A percentile compares a stretch with the other conserved stretches of the same genome.
phyloP scores from a whole-genome alignment of 331 rosid species.

The Quercus tomentella region DNA sequence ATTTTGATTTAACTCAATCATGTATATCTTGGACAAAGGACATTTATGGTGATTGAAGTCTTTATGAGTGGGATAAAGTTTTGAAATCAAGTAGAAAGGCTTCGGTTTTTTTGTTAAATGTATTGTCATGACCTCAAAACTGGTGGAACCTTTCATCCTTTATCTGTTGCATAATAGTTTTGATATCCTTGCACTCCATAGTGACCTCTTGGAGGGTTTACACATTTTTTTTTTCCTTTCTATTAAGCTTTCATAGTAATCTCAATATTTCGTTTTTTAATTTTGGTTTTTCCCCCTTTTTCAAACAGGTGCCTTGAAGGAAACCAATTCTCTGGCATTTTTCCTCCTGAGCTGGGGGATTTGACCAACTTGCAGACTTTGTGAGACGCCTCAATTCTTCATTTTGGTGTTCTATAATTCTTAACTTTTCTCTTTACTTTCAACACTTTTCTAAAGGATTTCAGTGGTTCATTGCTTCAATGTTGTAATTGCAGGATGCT shows the following conservation, averaged over 20 bases:
- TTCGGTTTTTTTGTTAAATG: not conserved
- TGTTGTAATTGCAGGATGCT: too few relatives aligned
- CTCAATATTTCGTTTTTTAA: not conserved
- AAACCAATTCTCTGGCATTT: constrained; percentile 56
- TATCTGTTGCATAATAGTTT: not conserved
- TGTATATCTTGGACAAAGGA: constrained; percentile 1
- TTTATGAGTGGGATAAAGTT: not conserved
- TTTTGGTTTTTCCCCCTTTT: constrained; percentile 2
- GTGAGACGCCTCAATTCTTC: too few relatives aligned
- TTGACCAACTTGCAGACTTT: too few relatives aligned
- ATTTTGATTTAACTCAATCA: not conserved
- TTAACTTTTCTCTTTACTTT: too few relatives aligned
- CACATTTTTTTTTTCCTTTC: not conserved
- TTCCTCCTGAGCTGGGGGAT: too few relatives aligned
- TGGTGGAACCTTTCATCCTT: not conserved
- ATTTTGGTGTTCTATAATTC: too few relatives aligned
- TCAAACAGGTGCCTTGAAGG: constrained; percentile 59
- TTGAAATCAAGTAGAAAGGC: not conserved
- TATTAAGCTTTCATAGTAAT: not conserved
- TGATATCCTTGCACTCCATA: not conserved
- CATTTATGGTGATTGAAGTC: constrained; percentile 14
- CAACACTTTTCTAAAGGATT: too few relatives aligned
- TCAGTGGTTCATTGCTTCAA: too few relatives aligned
- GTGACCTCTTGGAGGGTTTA: not conserved
- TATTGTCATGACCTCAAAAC: not conserved